These are phyloP conservation scores for Rubus idaeus DNA, from an alignment of 306 rosid genomes.

Conservation along the genomic window DNA sequence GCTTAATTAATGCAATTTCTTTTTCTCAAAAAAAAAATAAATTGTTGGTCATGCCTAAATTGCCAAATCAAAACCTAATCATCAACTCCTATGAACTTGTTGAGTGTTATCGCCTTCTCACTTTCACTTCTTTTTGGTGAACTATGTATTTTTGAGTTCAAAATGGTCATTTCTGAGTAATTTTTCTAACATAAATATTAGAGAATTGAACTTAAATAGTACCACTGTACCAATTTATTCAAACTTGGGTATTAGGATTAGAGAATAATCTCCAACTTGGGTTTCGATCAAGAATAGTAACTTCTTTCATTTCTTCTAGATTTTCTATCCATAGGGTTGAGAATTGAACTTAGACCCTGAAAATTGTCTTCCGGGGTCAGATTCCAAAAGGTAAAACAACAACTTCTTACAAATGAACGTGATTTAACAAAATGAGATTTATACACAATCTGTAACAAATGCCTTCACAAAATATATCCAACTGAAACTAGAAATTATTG, in stretches of 20 bases:
- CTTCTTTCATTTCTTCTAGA: too few species aligned
- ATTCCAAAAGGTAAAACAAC: background rate
- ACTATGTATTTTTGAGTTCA: background rate
- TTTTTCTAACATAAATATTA: background rate
- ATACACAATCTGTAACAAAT: conserved; percentile 26
- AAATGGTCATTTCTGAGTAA: background rate
- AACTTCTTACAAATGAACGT: background rate
- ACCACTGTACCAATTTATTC: too few species aligned
- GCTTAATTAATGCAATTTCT: too few species aligned
- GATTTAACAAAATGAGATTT: conserved; percentile 7
- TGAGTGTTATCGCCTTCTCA: too few species aligned
- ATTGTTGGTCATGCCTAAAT: background rate
- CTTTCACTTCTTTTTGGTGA: background rate
- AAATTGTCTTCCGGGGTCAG: background rate
- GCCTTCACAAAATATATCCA: conserved; percentile 24
- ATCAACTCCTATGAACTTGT: too few species aligned
- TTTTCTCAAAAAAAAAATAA: too few species aligned
- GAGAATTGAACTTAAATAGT: too few species aligned
- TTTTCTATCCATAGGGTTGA: background rate
- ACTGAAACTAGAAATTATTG: conserved; percentile 35
- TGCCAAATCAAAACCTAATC: too few species aligned
- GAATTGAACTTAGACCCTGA: background rate
- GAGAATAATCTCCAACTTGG: too few species aligned
- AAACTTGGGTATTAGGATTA: too few species aligned
- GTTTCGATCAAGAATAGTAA: too few species aligned